phyloP scores from a whole-genome alignment of 306 rosid species.

The Crotalaria pallida region DNA sequence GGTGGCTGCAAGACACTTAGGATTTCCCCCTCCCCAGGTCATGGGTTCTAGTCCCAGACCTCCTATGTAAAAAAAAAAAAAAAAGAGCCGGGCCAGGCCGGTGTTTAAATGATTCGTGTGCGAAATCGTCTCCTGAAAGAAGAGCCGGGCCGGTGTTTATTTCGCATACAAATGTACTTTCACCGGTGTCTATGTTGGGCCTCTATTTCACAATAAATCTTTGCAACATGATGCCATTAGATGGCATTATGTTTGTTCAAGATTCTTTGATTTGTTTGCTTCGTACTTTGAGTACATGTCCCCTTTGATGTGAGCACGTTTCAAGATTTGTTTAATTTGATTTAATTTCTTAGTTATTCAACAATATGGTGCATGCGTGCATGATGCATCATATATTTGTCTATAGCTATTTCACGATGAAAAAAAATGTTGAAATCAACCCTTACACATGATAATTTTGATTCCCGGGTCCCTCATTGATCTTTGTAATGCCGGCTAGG shows the following conservation, averaged over 20 bases:
- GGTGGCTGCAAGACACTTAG: too few species aligned
- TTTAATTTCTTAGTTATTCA: neutral
- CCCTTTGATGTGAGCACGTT: conserved; percentile 17
- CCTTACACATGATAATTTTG: neutral
- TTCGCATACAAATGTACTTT: too few species aligned
- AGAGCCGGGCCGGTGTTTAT: too few species aligned
- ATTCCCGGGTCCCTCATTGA: neutral
- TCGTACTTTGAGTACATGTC: neutral
- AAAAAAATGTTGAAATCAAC: neutral
- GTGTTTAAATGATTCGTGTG: too few species aligned
- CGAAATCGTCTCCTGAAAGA: too few species aligned
- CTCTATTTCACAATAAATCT: too few species aligned
- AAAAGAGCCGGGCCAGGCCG: too few species aligned
- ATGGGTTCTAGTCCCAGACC: too few species aligned
- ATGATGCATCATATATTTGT: neutral
- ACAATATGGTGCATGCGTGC: neutral
- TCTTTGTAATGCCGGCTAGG: conserved; percentile 18
- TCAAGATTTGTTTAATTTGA: conserved; percentile 2
- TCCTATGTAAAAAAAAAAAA: too few species aligned
- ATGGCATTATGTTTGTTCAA: neutral
- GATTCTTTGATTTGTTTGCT: conserved; percentile 23
- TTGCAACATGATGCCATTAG: conserved; percentile 9
- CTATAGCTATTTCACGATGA: neutral
- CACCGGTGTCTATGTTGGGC: too few species aligned
- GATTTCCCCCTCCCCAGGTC: too few species aligned